Conservation (phyloP, 148 eudicot genomes). For the Chenopodium album region DNA sequence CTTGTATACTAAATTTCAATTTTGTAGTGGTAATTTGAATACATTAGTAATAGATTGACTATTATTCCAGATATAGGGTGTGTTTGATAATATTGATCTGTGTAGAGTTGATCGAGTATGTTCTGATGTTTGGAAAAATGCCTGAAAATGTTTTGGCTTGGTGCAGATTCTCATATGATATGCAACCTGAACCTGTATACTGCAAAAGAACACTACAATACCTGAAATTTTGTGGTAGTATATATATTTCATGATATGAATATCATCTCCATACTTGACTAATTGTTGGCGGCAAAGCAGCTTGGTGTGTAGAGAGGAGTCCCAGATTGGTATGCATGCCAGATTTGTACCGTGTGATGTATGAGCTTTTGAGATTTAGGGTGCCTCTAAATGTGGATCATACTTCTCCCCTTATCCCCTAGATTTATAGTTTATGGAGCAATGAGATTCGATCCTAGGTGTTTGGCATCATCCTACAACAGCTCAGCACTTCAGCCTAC, state of each 20-base stretch:
- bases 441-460: too few species aligned
- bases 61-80: too few species aligned
- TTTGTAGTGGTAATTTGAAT: not conserved
- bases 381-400: not conserved
- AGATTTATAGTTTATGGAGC: not conserved
- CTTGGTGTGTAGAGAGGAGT: constrained; percentile 1
- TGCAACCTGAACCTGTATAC: not conserved
- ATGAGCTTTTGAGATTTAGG: not conserved
- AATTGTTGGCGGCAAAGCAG: not conserved
- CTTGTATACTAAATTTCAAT: not conserved
- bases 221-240: not conserved
- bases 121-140: not conserved
- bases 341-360: not conserved
- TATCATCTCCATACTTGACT: not conserved
- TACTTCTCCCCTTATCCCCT: constrained; percentile 3
- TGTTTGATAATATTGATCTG: not conserved
- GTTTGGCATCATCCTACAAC: too few species aligned
- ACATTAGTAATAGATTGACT: not conserved
- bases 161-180: constrained; percentile 4
- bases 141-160: not conserved
- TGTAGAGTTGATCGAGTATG: not conserved
- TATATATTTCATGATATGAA: too few species aligned
- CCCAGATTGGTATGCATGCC: constrained; percentile 2
- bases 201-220: not conserved
- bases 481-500: too few species aligned